Base-by-base conservation (phyloP, 1,139 yeast species). In the Candida glucosophila region DNA sequence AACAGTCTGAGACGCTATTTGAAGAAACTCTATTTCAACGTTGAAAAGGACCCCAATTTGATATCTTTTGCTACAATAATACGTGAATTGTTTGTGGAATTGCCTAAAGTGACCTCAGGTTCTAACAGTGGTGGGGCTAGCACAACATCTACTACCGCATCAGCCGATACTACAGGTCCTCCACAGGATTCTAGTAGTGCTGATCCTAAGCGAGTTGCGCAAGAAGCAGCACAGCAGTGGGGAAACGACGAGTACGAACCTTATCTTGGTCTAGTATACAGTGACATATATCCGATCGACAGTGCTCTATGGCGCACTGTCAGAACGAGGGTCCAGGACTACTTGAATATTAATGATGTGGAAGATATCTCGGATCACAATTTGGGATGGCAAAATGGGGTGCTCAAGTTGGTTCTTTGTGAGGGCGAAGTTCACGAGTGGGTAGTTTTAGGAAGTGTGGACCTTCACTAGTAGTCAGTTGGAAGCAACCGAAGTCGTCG, bases 351-450 rank as follows among this genome's bases (percentile, higher is more conserved):
- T 2, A 64, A 59, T 16, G 58, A 67, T 31, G 57, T 64, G 33
- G 67, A 61, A 30, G 40, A 52, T 21, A 67, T 60, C 19, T 52
- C 50, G 17, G 59, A 54, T 10, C 55, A 58, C 29, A 63, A 63
- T 1, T 42, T 62, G 10, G 62, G 63, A 2, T 77, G 85, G 85
- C 67, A 65, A 26, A 77, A 76, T 6, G 90, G 92, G 0, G 71
- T 76, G 3, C 58, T 82, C 39, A 72, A 77, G 36, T 62, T 82
- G 26, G 85, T 82, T 4, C 56, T 63, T 8, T 79, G 90, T 43
- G 86, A 77, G 39, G 93, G 93, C 0, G 81, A 77, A 6, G 78
- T 78, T 3, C 67, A 60, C 25, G 74, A 77, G 31, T 82, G 94
- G 94, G 54, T 67, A 22, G 70, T 67, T 1, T 55, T 81, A 34